Base-by-base conservation (phyloP, 306 rosid species). In the Pterocarpus macrocarpus region DNA sequence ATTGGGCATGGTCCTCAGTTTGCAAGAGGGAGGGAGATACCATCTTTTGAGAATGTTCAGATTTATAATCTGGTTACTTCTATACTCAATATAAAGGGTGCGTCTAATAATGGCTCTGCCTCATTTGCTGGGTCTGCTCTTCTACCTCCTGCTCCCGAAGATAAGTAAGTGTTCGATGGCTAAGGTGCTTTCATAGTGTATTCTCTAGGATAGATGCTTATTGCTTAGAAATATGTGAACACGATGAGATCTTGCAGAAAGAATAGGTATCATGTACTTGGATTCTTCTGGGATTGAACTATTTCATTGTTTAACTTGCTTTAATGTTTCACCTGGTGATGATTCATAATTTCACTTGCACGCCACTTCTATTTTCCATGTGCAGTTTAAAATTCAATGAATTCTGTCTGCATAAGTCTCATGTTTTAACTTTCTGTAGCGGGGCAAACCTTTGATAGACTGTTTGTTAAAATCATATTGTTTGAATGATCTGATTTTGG, bases 1-100 rank as follows among this genome's bases (percentile, higher is more conserved):
- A 67, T 95, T 59, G 99, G 88, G 15, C 99, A 93, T 52, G 99
- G 99, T 82, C 99, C 98, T 78, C 91, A 72, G 76, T 95, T 95
- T 87, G 91, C 88, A 1, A 86, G 90, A 41, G 98, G 98, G 57
- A 77, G 83, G 82, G 92, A 93, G 85, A 78, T 93, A 65, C 94
- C 97, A 1, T 93, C 97, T 5, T 95, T 95, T 75, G 97, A 95
- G 88, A 95, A 95, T 80, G 89, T 95, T 56, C 67, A 93, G 89
- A 92, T 95, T 80, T 92, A 95, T 83, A 92, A 93, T 82, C 49
- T 95, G 90, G 81, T 95, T 81, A 93, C 99, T 61, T 86, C 91
- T 30, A 90, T 95, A 79, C 99, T 95, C 77, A 79, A 85, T 38
- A 87, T 95, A 17, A 78, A 77, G 67, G 97, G 97, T 63, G 94